Base-by-base conservation (phyloP, 2,329 filamentous ascomycete species). In the Exophiala calicioides region DNA sequence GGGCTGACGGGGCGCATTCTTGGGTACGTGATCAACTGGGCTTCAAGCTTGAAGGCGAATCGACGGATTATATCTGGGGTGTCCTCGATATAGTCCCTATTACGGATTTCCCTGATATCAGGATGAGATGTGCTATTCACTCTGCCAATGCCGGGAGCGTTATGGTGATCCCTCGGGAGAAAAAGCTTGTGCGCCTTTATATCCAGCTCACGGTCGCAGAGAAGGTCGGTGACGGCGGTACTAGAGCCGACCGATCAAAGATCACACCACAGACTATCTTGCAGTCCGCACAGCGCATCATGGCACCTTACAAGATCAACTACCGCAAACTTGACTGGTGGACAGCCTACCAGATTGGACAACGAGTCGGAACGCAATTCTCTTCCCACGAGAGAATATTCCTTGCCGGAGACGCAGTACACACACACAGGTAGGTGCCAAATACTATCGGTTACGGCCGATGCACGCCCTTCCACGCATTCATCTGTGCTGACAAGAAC, bases 321-420 rank as follows among this genome's bases (percentile, higher is more conserved):
- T 86, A 85, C 55, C 65, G 76, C 31, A 76, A 85, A 48, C 80
- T 80, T 45, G 77, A 84, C 55, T 86, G 82, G 80, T 85, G 80
- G 78, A 80, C 77, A 0, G 80, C 78, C 0, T 86, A 84, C 27
- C 18, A 7, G 18, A 19, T 37, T 5, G 34, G 34, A 4, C 34
- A 24, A n/a, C 18, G 20, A 21, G 13, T 20, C 20, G 34, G 19
- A 24, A 15, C 18, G 5, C 18, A 15, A 5, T 23, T 23, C 34
- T n/a, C 18, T n/a, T 9, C 13, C 9, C 6, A 37, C 13, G 26
- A 37, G 9, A 29, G 26, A 3, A 73, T 90, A 6, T 89, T 90
- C 62, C 71, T 88, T 3, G 81, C 83, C 0, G 85, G 85, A 2
- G 85, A 87, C 63, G 84, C 81, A 1, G 78, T 79, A 1, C 73